A percentile compares a stretch with the other conserved stretches of the same genome.
Conservation (phyloP, 2,329 filamentous ascomycete genomes). For the Tolypocladium endophyticum region DNA sequence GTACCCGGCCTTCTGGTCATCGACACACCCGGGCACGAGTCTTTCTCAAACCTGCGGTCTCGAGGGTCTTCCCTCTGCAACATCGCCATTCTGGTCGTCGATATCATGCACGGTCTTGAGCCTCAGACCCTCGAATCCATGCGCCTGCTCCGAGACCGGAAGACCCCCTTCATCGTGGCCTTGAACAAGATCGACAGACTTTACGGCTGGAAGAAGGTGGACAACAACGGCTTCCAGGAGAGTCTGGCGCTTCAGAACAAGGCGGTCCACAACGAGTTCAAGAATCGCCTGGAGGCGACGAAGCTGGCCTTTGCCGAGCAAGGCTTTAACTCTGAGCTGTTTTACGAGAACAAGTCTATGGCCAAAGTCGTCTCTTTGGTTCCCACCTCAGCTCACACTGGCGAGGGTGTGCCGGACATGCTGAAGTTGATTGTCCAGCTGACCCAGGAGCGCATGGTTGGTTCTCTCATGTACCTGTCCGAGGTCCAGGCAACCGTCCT, state of each 20-base stretch:
- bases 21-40: constrained; percentile 99
- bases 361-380: constrained; percentile 89
- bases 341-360: constrained; percentile 97
- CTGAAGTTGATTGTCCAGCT: constrained; percentile 86
- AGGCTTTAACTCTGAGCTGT: constrained; percentile 95
- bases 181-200: constrained; percentile 99
- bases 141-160: constrained; percentile 81
- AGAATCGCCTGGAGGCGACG: constrained; percentile 77
- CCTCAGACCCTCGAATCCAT: constrained; percentile 97
- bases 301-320: constrained; percentile 93
- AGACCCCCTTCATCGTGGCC: constrained; percentile 96
- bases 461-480: constrained; percentile 93
- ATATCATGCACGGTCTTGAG: constrained; percentile 99
- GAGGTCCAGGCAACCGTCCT: constrained; percentile 97
- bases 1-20: constrained; percentile 94
- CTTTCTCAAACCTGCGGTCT: constrained; percentile 95
- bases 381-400: constrained; percentile 95
- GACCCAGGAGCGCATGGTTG: constrained; percentile 95
- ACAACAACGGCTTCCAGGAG: constrained; percentile 97
- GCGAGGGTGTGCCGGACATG: constrained; percentile 98
- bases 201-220: constrained; percentile 97
- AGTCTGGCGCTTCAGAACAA: constrained; percentile 83
- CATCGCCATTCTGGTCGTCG: constrained; percentile 96
- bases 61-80: constrained; percentile 97
- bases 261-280: constrained; percentile 89